Base-by-base conservation (phyloP, 2,329 filamentous ascomycete genomes). In the Aphanocladium album region DNA sequence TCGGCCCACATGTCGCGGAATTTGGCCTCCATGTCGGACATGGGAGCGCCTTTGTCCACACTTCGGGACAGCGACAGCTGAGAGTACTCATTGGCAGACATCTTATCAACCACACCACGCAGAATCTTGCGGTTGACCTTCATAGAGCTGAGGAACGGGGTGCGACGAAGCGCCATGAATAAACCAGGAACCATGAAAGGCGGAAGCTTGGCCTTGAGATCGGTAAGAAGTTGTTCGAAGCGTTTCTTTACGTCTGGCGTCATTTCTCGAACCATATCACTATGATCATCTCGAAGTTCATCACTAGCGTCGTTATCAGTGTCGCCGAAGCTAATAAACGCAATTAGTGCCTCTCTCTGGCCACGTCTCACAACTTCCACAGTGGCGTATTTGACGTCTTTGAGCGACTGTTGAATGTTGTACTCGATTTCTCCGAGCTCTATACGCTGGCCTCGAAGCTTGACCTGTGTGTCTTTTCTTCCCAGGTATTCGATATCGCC, bases 381-480 rank as follows among this genome's bases (percentile, higher is more conserved):
- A 9, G 53, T 25, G 12, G 46, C 53, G 33, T 79, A 79, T 50
- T 69, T 69, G 2, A 71, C 79, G 11, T 82, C 70, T 64, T 82
- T 79, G 7, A 47, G 45, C 23, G 23, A 47, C 23, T 47, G 11
- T 23, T 47, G 45, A 27, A 47, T 47, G 14, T 80, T 79, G 14
- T 64, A 39, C 58, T 67, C 65, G 16, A 67, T 59, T 33, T 67
- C 64, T 19, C 62, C 62, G 25, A 64, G 54, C 70, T 82, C 86
- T 50, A 51, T 37, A 8, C 49, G 49, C 30, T 51, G 49, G 16
- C 49, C 49, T 35, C 49, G 49, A 37, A 51, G 70, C 68, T 87
- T 87, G 54, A 85, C 77, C 66, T 86, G 83, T 0, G 77, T 77
- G 64, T 86, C 83, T 64, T 81, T 82, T 30, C 83, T 75, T 37